phyloP scores from a whole-genome alignment of 2,329 filamentous ascomycete species.

The Onygenales sp. region DNA sequence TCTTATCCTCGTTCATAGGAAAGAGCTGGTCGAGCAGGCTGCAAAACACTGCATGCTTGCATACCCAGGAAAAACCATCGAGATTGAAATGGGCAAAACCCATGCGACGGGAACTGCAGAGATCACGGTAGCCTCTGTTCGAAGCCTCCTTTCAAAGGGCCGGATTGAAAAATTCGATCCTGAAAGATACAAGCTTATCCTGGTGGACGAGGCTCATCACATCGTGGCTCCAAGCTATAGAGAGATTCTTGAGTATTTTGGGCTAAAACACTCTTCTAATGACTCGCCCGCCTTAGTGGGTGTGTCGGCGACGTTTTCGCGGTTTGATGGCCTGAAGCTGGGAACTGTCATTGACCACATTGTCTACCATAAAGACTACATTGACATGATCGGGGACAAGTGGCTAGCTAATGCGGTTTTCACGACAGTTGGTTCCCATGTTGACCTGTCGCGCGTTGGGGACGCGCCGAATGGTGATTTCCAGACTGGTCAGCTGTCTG shows the following conservation, averaged over 20 bases:
- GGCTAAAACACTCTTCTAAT: constrained; percentile 46
- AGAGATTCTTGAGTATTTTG: constrained; percentile 66
- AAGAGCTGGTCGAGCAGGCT: constrained; percentile 91
- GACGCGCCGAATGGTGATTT: constrained; percentile 66
- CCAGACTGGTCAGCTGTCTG: constrained; percentile 63
- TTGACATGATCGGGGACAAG: constrained; percentile 76
- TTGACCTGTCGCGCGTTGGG: constrained; percentile 65
- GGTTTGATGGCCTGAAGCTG: constrained; percentile 74
- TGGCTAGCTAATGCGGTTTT: constrained; percentile 91
- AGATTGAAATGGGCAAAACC: constrained; percentile 80
- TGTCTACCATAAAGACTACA: constrained; percentile 82
- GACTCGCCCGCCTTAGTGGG: constrained; percentile 64
- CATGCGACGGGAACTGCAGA: constrained; percentile 74
- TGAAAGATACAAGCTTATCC: constrained; percentile 68
- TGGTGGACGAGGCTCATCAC: constrained; percentile 96
- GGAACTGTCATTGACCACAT: constrained; percentile 87
- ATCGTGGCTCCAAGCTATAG: constrained; percentile 81
- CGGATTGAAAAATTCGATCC: constrained; percentile 79
- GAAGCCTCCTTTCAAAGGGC: constrained; percentile 67
- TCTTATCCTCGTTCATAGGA: constrained; percentile 82
- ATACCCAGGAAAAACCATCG: constrained; percentile 72
- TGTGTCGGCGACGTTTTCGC: constrained; percentile 72
- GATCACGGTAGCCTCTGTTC: constrained; percentile 86
- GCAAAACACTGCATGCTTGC: constrained; percentile 70
- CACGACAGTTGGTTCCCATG: constrained; percentile 78